Conservation (phyloP, 352 stramenopile genomes). For the Pythium sp. region DNA sequence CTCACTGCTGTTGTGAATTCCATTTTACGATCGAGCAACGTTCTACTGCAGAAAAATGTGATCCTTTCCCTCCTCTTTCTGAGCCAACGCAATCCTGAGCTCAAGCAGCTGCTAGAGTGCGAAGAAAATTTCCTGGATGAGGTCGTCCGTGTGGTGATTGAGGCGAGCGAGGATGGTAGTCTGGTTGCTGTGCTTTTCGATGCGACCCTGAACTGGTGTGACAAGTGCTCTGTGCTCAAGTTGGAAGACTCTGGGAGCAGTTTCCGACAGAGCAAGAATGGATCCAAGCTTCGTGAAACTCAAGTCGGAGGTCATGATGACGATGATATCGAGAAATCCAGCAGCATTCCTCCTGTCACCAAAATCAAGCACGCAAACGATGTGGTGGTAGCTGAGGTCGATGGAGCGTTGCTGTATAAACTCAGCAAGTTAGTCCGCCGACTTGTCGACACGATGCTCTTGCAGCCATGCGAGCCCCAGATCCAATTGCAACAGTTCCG, state of each 20-base stretch:
- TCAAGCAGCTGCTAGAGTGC: constrained; percentile 1
- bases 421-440: constrained; percentile 4
- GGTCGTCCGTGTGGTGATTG: constrained; percentile 10
- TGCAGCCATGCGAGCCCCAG: neutral
- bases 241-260: constrained; percentile 8
- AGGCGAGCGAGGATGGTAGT: constrained; percentile 6
- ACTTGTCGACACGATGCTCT: neutral
- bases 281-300: neutral
- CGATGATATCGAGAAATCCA: neutral
- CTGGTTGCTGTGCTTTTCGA: constrained; percentile 9
- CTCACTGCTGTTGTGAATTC: constrained; percentile 1
- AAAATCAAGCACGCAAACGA: neutral
- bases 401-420: constrained; percentile 7
- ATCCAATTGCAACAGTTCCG: neutral
- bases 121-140: constrained; percentile 5
- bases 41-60: constrained; percentile 17
- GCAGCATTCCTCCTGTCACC: constrained; percentile 1
- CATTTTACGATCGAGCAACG: constrained; percentile 15
- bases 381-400: neutral
- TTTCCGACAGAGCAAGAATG: constrained; percentile 4
- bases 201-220: constrained; percentile 12
- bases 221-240: constrained; percentile 12
- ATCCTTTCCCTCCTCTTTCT: constrained; percentile 10
- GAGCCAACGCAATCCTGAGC: neutral
- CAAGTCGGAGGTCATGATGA: neutral